A percentile compares a stretch with the other conserved stretches of the same genome.
Evolutionary conservation across 257 asterid genomes (phyloP).

Genomic region (Fraxinus americana): DNA sequence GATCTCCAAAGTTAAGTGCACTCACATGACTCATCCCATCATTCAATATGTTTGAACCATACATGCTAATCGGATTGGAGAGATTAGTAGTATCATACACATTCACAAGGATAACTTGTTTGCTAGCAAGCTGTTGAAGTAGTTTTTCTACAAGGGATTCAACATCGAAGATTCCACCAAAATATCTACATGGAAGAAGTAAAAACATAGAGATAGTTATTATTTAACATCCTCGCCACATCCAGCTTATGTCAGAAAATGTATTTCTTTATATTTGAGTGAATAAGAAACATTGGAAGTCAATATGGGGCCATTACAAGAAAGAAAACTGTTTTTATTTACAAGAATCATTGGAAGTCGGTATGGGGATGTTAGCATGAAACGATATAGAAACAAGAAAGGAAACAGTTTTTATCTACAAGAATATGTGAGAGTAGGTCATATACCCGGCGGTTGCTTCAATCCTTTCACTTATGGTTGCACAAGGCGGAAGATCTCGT

Average conservation of each 20-base stretch:
- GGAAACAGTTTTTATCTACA: no score
- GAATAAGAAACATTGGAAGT: no score
- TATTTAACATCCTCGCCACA: background rate
- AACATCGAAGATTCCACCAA: conserved; percentile 93
- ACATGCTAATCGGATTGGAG: conserved; percentile 87
- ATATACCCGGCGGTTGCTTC: conserved; percentile 84
- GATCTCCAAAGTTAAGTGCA: conserved; percentile 91
- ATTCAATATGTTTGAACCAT: conserved; percentile 58
- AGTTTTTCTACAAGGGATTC: conserved; percentile 97
- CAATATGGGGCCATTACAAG: background rate
- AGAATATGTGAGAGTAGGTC: background rate
- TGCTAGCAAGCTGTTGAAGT: conserved; percentile 98
- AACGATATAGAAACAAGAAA: background rate
- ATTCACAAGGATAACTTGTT: conserved; percentile 86
- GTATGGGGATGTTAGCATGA: background rate
- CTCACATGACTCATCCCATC: conserved; percentile 67
- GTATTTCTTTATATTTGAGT: no score
- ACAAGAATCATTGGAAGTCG: no score
- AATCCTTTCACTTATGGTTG: conserved; percentile 77
- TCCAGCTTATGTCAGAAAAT: no score
- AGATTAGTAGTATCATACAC: conserved; percentile 78
- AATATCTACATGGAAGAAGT: conserved; percentile 59
- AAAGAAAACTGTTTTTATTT: no score
- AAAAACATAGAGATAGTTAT: background rate
- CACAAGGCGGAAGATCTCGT: conserved; percentile 63